These are phyloP conservation scores for Macrocystidia cucumis DNA, from an alignment of 1,284 basidiomycete species.

Conservation along the genomic window DNA sequence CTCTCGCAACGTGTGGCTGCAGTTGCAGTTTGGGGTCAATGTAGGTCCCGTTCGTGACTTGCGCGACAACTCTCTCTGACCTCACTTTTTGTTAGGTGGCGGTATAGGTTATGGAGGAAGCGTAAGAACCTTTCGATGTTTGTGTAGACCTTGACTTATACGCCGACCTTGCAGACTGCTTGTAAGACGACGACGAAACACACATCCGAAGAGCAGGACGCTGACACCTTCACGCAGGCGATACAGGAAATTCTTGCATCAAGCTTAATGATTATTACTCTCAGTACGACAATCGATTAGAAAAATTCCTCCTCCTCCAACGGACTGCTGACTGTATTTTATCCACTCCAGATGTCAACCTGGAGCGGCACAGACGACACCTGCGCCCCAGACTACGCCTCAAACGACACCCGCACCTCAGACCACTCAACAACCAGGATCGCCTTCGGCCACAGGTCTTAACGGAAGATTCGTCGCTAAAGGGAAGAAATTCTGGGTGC, in stretches of 20 bases:
- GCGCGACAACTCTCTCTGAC: no score
- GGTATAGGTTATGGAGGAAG: no score
- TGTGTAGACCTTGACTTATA: no score
- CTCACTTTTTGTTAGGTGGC: no score
- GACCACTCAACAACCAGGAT: not conserved
- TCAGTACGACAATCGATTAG: constrained; percentile 20
- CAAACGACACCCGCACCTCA: constrained; percentile 5
- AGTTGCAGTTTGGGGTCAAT: constrained; percentile 14
- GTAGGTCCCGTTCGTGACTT: constrained; percentile 6
- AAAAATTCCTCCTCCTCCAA: no score
- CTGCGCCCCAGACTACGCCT: constrained; percentile 7
- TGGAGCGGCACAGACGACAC: constrained; percentile 5
- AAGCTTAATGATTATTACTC: constrained; percentile 21
- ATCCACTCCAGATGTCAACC: constrained; percentile 3
- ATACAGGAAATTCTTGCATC: constrained; percentile 17
- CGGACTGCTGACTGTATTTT: no score
- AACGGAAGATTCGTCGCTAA: constrained; percentile 21
- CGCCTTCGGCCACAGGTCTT: constrained; percentile 11
- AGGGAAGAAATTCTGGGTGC: constrained; percentile 24
- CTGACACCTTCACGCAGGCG: constrained; percentile 17
- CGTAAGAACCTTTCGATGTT: no score
- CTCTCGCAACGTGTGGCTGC: constrained; percentile 9
- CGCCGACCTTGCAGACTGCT: no score
- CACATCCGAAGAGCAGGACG: no score
- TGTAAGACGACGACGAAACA: no score